Conservation (phyloP, 2,329 filamentous ascomycete species). For the Colletotrichum sp. region DNA sequence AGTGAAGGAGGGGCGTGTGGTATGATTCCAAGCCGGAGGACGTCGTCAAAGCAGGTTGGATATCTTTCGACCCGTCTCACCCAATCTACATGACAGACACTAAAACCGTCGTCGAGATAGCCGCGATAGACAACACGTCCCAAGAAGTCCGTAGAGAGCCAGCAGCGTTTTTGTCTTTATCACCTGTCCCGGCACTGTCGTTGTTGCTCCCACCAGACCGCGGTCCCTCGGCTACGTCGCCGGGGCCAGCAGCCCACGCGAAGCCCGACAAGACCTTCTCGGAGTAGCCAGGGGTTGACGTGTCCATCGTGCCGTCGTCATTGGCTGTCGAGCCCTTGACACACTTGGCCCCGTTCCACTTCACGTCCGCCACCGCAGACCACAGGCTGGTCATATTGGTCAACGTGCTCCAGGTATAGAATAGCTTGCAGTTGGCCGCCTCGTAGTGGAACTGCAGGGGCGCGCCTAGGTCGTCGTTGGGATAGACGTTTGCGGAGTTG, state of each 20-base stretch:
- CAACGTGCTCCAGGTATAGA: slow-evolving; percentile 60
- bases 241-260: slow-evolving; percentile 8
- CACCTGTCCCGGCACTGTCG: not conserved
- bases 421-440: slow-evolving; percentile 65
- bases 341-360: slow-evolving; percentile 19
- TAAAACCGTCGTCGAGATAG: not conserved
- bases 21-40: too few relatives aligned
- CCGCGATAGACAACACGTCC: not conserved
- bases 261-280: slow-evolving; percentile 10
- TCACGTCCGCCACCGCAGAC: slow-evolving; percentile 44
- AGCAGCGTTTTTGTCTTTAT: not conserved
- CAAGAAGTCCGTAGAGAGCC: not conserved
- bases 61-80: too few relatives aligned
- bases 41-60: too few relatives aligned
- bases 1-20: too few relatives aligned
- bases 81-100: not conserved
- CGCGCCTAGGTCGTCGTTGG: slow-evolving; percentile 20
- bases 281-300: not conserved
- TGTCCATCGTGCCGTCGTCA: slow-evolving; percentile 6
- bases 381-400: slow-evolving; percentile 57
- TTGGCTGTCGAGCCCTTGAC: slow-evolving; percentile 20
- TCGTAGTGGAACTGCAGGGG: slow-evolving; percentile 67
- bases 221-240: not conserved
- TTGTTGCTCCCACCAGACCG: not conserved
- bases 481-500: slow-evolving; percentile 28